Conservation (phyloP, 2,329 filamentous ascomycete genomes). For the Aspergillus quadricinctus region DNA sequence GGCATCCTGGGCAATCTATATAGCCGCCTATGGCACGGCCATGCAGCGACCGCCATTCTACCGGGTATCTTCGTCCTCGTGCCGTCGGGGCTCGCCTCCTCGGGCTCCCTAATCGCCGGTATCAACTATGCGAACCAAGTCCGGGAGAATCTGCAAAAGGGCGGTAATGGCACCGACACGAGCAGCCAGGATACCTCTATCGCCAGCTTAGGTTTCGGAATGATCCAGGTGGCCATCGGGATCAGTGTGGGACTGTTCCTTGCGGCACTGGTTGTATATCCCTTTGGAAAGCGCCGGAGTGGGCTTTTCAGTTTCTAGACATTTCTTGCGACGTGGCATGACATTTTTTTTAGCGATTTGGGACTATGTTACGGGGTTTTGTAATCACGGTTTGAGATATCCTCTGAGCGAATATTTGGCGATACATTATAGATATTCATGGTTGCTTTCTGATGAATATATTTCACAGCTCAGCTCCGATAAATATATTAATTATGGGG, state of each 20-base stretch:
- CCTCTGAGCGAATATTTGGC: background rate
- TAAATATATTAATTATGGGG: background rate
- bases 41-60: constrained; percentile 77
- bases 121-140: constrained; percentile 54
- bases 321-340: background rate
- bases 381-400: background rate
- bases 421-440: background rate
- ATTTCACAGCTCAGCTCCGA: too few relatives aligned
- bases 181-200: constrained; percentile 16
- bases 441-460: background rate
- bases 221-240: constrained; percentile 39
- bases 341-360: background rate
- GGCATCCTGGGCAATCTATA: constrained; percentile 75
- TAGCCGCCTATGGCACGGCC: constrained; percentile 64
- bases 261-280: constrained; percentile 38
- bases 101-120: constrained; percentile 52
- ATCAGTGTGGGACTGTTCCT: constrained; percentile 40
- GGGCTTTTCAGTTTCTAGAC: constrained; percentile 35
- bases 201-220: constrained; percentile 35
- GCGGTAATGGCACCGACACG: constrained; percentile 1
- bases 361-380: background rate
- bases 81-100: constrained; percentile 54
- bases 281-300: constrained; percentile 36
- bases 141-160: constrained; percentile 19
- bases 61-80: constrained; percentile 75